Base-by-base conservation (phyloP, 768 basidiomycete genomes). In the Termitomyces titanicus region DNA sequence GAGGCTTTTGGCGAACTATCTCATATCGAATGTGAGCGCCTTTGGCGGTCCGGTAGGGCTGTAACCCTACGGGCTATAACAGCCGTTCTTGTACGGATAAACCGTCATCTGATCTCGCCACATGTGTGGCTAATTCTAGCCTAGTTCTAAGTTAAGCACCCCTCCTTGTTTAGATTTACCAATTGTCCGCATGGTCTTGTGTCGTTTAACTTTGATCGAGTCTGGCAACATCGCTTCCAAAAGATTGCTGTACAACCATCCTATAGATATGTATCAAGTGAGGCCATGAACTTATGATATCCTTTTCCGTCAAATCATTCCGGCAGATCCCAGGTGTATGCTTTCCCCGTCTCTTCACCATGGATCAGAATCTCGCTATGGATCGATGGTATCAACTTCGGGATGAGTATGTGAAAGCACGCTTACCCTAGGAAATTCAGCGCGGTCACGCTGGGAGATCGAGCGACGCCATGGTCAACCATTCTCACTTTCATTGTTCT, bases 351-450 rank as follows among this genome's bases (percentile, higher is more conserved):
- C 47, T 68, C 66, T 50, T 68, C 66, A 13, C 66, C 66, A 42
- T 68, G 66, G 33, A 60, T 46, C 35, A 68, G 45, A 35, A 54
- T 61, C 51, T 68, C 66, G 27, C 65, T 68, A 25, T 20, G 17
- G 24, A 37, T 12, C 48, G 13, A 17, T 51, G 17, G 11, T 46
- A 17, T 47, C 22, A 11, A 17, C 20, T 18, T 6, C 12, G 20
- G 12, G 9, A 18, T 29, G 38, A 42, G n/a, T 22, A 15, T 2
- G 2, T 33, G 17, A 55, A 43, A 55, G 6, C 54, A 27, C 5
- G 67, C 79, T 52, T 67, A 92, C 94, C 89, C 91, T 22, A 87
- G 72, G 62, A 96, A 96, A 62, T 79, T 82, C 63, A 97, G 73
- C n/a, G 91, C 84, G 1, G 86, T 92, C 48, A 94, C 77, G 22